Evolutionary conservation across 768 basidiomycete genomes (phyloP), one percentile per base, ranked within the genome.

Genomic region (Pleurotus platypus): DNA sequence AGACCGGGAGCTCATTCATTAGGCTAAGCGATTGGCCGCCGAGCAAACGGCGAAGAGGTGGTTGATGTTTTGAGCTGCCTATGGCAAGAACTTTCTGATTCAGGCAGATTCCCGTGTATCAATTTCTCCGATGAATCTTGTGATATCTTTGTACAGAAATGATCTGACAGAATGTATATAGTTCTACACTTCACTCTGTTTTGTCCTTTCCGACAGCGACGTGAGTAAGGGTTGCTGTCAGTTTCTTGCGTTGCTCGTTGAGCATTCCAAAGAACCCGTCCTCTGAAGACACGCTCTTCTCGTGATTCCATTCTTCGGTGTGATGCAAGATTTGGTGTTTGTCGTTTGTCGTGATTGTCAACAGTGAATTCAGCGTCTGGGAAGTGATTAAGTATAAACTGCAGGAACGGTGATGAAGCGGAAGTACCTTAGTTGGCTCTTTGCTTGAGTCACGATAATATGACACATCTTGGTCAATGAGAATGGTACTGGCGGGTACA

Each of bases 21-120:
- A 87, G 83, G 86, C 87, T 5, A 89, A 86, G 65, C 74, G 76
- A 40, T 65, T 87, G 4, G 87, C 87, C 13, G 71, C 84, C 12
- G 76, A 84, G 62, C 84, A 88, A 62, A 77, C 78, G 1, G 45
- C 55, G 8, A 89, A 85, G 70, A 75, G 77, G 27, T 89, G 87
- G 86, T 84, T 89, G 20, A 49, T 57, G 39, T 54, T 45, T 43
- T 5, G 55, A 45, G 26, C 5, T 26, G 24, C 5, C 24, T 26
- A 5, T 26, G 24, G 24, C 24, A 26, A 5, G 24, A 5, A 5
- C 24, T 5, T 26, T 26, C 40, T 35, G 20, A 13, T 12, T 48
- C 18, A 11, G 42, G 35, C 30, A 54, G n/a, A 38, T 18, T 18
- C 9, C 26, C 22, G 4, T 26, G 4, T 26, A 26, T 26, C 24